phyloP scores from a whole-genome alignment of 2,329 filamentous ascomycete species.

The Cercospora sp. region DNA sequence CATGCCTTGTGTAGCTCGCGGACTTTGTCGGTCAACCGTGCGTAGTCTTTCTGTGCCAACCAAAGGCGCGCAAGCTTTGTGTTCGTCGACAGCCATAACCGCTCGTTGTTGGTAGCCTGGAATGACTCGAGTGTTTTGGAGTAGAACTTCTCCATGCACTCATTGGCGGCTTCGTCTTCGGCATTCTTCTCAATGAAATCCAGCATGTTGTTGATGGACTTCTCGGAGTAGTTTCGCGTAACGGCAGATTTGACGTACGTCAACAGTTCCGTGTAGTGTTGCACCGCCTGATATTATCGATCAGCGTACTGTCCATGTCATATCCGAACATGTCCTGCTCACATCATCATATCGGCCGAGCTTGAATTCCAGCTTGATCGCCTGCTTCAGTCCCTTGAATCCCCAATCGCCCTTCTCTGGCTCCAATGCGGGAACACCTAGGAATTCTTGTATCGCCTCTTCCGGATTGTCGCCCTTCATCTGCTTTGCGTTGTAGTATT shows the following conservation, averaged over 20 bases:
- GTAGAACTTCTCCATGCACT: conserved; percentile 93
- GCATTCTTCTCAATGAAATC: conserved; percentile 94
- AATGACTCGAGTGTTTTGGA: conserved; percentile 90
- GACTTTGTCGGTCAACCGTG: conserved; percentile 75
- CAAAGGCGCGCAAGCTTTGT: conserved; percentile 93
- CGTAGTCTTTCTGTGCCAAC: conserved; percentile 87
- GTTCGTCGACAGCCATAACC: conserved; percentile 96
- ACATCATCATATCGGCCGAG: conserved; percentile 86
- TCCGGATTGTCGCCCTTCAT: conserved; percentile 84
- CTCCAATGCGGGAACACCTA: conserved; percentile 82
- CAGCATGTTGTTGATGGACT: conserved; percentile 99
- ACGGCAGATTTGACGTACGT: conserved; percentile 97
- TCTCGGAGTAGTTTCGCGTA: conserved; percentile 97
- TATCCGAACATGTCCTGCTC: conserved; percentile 16
- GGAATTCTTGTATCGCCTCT: conserved; percentile 86
- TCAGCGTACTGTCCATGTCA: conserved; percentile 26
- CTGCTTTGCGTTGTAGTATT: conserved; percentile 99
- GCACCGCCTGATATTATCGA: conserved; percentile 64
- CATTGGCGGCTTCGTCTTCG: conserved; percentile 67
- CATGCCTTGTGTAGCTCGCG: conserved; percentile 86
- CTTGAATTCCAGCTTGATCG: conserved; percentile 95
- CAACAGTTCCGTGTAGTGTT: conserved; percentile 91
- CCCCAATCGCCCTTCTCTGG: conserved; percentile 96
- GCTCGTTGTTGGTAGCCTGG: conserved; percentile 95
- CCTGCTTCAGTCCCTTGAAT: conserved; percentile 96